A percentile compares a stretch with the other conserved stretches of the same genome.
These are phyloP conservation scores for Trichomonas gallinae DNA, from an alignment of 208 protist species.

Conservation along the genomic window DNA sequence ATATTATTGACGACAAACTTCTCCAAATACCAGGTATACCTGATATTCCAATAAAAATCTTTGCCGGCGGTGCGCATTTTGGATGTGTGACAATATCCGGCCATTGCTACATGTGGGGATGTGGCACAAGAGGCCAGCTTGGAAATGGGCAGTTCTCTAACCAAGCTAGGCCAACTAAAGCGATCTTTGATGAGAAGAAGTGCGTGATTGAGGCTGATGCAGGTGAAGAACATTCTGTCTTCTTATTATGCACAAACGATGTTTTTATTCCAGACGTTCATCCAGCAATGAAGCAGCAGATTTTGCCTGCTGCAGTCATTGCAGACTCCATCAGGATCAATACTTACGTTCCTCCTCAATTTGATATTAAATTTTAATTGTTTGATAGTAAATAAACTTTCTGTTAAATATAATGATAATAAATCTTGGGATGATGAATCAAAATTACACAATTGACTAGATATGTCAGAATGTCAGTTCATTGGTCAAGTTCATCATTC, in stretches of 20 bases:
- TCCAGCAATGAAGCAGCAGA: background rate
- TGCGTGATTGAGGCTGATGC: background rate
- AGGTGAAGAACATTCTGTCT: background rate
- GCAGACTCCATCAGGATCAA: background rate
- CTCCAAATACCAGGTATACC: background rate
- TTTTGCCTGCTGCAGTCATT: background rate
- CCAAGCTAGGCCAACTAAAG: background rate
- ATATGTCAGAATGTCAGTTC: too few species aligned
- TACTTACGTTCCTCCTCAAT: background rate
- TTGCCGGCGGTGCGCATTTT: background rate
- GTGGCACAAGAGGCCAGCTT: background rate
- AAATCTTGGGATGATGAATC: too few species aligned
- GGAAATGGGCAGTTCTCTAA: background rate
- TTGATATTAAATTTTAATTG: background rate
- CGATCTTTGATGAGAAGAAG: background rate
- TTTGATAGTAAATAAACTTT: too few species aligned
- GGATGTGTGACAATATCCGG: background rate
- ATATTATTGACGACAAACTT: background rate
- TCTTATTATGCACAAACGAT: background rate
- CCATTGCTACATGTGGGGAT: background rate
- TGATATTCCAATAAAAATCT: background rate
- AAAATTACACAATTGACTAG: too few species aligned
- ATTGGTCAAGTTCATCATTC: too few species aligned
- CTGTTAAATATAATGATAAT: too few species aligned
- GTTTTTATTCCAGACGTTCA: background rate